These are phyloP conservation scores for Copromyces sp. DNA, from an alignment of 495 filamentous ascomycete genomes.

Conservation along the genomic window DNA sequence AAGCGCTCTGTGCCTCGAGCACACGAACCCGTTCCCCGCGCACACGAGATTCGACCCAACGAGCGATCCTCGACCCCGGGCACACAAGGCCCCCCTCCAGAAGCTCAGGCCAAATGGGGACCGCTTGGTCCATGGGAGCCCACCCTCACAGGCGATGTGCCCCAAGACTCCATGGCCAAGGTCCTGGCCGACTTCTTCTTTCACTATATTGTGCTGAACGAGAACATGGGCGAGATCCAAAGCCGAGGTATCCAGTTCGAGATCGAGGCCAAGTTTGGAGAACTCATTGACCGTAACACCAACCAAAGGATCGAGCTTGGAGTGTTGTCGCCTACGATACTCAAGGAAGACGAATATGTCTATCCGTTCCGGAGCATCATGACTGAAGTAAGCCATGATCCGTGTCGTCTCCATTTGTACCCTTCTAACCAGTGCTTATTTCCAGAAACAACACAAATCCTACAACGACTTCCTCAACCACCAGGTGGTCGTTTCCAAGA, in stretches of 20 bases:
- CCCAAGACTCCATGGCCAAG: constrained; percentile 57
- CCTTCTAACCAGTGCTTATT: constrained; percentile 4
- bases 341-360: constrained; percentile 42
- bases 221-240: constrained; percentile 43
- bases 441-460: constrained; percentile 60
- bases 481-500: constrained; percentile 40
- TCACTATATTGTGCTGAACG: constrained; percentile 50
- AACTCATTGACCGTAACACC: constrained; percentile 59
- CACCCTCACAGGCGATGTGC: constrained; percentile 54
- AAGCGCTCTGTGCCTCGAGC: constrained; percentile 24
- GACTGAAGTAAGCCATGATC: constrained; percentile 57
- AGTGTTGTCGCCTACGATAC: constrained; percentile 54
- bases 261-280: constrained; percentile 86
- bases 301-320: constrained; percentile 56
- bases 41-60: neutral
- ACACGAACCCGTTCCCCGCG: neutral
- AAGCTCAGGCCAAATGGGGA: constrained; percentile 3
- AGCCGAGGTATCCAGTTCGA: constrained; percentile 63
- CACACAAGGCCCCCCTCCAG: neutral
- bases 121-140: constrained; percentile 61
- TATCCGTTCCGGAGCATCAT: constrained; percentile 67
- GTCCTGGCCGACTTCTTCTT: constrained; percentile 67
- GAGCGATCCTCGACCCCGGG: neutral
- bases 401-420: neutral
- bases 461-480: constrained; percentile 77